Evolutionary conservation across 2,329 filamentous ascomycete species (phyloP).

Genomic region (Parastagonospora nodorum): DNA sequence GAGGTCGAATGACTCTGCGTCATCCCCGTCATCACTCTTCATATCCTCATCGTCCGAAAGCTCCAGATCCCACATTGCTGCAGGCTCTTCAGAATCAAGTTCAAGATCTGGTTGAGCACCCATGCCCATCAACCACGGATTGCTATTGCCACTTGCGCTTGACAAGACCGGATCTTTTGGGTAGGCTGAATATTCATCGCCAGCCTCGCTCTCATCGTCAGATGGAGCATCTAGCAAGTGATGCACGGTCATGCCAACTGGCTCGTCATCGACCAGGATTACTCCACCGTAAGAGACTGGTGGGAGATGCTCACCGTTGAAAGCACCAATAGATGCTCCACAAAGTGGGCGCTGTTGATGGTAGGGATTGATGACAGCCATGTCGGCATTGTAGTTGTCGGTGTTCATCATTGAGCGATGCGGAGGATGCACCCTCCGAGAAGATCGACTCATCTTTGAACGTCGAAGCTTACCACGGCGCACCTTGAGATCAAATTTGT

Average conservation of each 20-base stretch:
- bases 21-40: constrained; percentile 47
- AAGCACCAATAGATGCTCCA: constrained; percentile 92
- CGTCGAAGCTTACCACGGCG: constrained; percentile 71
- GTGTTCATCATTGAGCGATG: constrained; percentile 50
- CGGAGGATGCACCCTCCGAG: constrained; percentile 35
- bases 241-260: constrained; percentile 94
- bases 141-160: constrained; percentile 43
- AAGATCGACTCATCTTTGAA: constrained; percentile 57
- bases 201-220: constrained; percentile 55
- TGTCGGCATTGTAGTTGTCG: constrained; percentile 41
- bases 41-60: constrained; percentile 60
- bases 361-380: constrained; percentile 66
- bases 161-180: constrained; percentile 48
- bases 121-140: constrained; percentile 46
- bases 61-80: constrained; percentile 50
- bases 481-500: constrained; percentile 70
- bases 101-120: constrained; percentile 42
- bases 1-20: constrained; percentile 51
- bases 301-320: constrained; percentile 82
- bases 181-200: constrained; percentile 41
- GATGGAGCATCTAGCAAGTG: constrained; percentile 82
- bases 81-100: constrained; percentile 31
- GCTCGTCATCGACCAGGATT: constrained; percentile 79
- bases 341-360: constrained; percentile 81
- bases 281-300: constrained; percentile 91